These are phyloP conservation scores for Brachypodium distachyon DNA, from an alignment of 202 grass and related monocot genomes.

Conservation along the genomic window DNA sequence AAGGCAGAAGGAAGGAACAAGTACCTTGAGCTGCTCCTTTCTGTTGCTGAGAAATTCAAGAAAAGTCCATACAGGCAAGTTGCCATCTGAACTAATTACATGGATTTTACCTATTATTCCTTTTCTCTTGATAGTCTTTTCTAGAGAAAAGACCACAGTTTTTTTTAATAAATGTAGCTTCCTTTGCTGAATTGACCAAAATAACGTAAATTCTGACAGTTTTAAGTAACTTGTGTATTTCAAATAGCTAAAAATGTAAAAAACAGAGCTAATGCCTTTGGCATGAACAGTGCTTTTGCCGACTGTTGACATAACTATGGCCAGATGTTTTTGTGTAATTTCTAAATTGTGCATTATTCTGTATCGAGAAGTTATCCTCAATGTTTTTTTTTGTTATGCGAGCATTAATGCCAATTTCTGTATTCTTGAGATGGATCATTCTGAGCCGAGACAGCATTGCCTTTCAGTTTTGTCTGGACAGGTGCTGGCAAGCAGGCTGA, in stretches of 20 bases:
- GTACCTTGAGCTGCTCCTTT: conserved; percentile 75
- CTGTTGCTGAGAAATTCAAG: conserved; percentile 87
- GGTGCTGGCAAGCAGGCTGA: conserved; percentile 81
- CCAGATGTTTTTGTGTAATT: not conserved
- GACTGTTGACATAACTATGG: not conserved
- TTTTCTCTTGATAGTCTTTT: not conserved
- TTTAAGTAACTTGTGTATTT: not conserved
- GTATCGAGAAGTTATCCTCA: no score
- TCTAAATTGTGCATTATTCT: not conserved
- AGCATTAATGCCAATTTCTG: no score
- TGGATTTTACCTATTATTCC: not conserved
- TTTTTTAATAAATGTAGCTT: not conserved
- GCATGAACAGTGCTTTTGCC: not conserved
- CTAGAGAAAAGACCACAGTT: not conserved
- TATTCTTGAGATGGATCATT: not conserved
- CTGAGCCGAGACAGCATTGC: conserved; percentile 1
- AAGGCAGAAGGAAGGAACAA: conserved; percentile 96
- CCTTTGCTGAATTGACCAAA: not conserved
- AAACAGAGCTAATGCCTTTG: not conserved
- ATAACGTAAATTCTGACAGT: not conserved
- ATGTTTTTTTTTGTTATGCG: no score
- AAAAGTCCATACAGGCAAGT: conserved; percentile 92
- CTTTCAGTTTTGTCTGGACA: conserved; percentile 83
- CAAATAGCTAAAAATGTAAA: not conserved
- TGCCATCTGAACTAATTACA: conserved; percentile 12